Conservation (phyloP, 2,329 filamentous ascomycete genomes). For the Paracamarosporium sp. region DNA sequence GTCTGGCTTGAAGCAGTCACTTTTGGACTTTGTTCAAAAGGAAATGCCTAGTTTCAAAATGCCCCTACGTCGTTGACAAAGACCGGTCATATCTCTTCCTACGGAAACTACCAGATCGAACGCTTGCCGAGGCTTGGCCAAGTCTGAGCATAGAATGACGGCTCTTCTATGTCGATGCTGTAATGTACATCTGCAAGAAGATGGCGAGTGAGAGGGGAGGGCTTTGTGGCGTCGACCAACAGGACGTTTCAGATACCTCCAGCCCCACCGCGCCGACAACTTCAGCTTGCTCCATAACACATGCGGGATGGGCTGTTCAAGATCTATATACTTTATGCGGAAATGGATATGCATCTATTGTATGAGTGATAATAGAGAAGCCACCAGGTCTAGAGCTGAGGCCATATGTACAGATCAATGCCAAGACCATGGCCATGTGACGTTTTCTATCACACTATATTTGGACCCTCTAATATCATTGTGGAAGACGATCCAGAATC, state of each 20-base stretch:
- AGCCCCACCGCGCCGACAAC: neutral
- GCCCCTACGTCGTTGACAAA: constrained; percentile 22
- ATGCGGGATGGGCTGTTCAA: constrained; percentile 36
- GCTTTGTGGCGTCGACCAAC: constrained; percentile 7
- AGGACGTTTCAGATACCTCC: constrained; percentile 9
- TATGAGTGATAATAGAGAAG: too few relatives aligned
- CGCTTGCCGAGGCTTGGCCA: constrained; percentile 31
- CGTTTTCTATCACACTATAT: constrained; percentile 39
- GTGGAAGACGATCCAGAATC: constrained; percentile 23
- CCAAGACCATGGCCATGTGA: too few relatives aligned
- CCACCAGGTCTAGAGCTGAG: too few relatives aligned
- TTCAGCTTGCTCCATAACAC: constrained; percentile 6
- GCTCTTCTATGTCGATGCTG: constrained; percentile 23
- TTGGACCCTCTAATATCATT: constrained; percentile 40
- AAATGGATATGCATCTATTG: too few relatives aligned
- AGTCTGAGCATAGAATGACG: constrained; percentile 27
- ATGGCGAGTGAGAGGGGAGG: constrained; percentile 14
- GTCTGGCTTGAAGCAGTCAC: constrained; percentile 22
- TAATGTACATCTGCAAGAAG: constrained; percentile 18
- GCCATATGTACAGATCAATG: too few relatives aligned
- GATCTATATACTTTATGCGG: too few relatives aligned
- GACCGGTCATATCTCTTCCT: constrained; percentile 34
- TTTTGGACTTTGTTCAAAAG: constrained; percentile 13
- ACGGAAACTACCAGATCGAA: constrained; percentile 28
- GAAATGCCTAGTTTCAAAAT: constrained; percentile 15